A percentile compares a stretch with the other conserved stretches of the same genome.
phyloP scores from a whole-genome alignment of 2,329 filamentous ascomycete genomes.

The Fonsecaea pugnacius region DNA sequence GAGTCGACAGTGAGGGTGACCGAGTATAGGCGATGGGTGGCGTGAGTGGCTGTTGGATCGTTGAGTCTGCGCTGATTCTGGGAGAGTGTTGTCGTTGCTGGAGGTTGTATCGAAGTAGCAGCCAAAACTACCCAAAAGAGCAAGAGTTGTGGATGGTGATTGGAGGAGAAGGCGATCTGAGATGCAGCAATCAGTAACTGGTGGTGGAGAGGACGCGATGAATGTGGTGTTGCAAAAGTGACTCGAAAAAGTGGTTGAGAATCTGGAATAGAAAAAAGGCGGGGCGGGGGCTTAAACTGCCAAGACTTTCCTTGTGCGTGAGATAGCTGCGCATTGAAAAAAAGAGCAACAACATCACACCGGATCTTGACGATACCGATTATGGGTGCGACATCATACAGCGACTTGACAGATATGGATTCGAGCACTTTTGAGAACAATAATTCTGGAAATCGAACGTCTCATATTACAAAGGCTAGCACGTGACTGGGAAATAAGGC shows the following conservation, averaged over 20 bases:
- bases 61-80: conserved; percentile 2
- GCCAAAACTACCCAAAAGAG: conserved; percentile 20
- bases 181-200: conserved; percentile 7
- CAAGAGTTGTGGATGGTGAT: conserved; percentile 21
- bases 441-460: conserved; percentile 1
- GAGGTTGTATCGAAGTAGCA: conserved; percentile 21
- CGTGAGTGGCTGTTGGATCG: neutral
- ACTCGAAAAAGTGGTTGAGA: conserved; percentile 25
- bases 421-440: neutral
- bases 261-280: conserved; percentile 11
- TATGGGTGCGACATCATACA: neutral
- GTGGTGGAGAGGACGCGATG: conserved; percentile 10
- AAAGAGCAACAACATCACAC: neutral
- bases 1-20: conserved; percentile 5
- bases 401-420: too few relatives aligned
- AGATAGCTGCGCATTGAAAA: neutral
- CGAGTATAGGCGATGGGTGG: neutral
- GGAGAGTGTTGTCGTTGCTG: neutral
- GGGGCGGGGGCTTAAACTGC: neutral
- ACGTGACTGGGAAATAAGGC: conserved; percentile 2
- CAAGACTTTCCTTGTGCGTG: conserved; percentile 4
- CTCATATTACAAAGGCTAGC: neutral
- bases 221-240: conserved; percentile 8
- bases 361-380: neutral
- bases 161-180: conserved; percentile 17